phyloP scores from a whole-genome alignment of 352 stramenopile species.

The Pseudoperonospora humuli region DNA sequence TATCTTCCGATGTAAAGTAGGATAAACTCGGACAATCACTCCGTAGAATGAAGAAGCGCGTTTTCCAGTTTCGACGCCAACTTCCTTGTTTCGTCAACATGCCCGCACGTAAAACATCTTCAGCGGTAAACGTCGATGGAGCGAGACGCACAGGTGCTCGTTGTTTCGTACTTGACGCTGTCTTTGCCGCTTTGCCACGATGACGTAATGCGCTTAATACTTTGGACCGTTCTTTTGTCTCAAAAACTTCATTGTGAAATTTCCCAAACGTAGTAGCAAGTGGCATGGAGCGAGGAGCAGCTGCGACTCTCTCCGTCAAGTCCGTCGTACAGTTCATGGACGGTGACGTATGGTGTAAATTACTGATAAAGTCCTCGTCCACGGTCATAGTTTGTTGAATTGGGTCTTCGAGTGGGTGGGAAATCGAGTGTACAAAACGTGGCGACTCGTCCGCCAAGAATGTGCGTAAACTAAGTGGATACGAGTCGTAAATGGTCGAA shows the following conservation, averaged over 20 bases:
- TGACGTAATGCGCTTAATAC: slow-evolving; percentile 71
- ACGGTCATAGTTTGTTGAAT: slow-evolving; percentile 11
- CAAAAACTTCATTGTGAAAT: slow-evolving; percentile 67
- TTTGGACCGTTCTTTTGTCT: slow-evolving; percentile 70
- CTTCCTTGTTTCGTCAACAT: slow-evolving; percentile 73
- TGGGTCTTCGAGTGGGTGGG: slow-evolving; percentile 16
- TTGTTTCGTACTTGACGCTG: slow-evolving; percentile 11
- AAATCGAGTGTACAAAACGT: slow-evolving; percentile 25
- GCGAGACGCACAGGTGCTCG: slow-evolving; percentile 5
- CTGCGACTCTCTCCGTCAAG: slow-evolving; percentile 6
- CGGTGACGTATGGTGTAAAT: slow-evolving; percentile 22
- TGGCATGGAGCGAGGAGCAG: slow-evolving; percentile 11
- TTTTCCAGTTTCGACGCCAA: slow-evolving; percentile 84
- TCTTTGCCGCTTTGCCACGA: slow-evolving; percentile 35
- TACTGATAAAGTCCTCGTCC: slow-evolving; percentile 21
- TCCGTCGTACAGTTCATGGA: slow-evolving; percentile 18
- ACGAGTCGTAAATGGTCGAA: slow-evolving; percentile 61
- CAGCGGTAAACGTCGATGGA: slow-evolving; percentile 57
- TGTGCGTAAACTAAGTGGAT: slow-evolving; percentile 42
- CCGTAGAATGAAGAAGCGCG: slow-evolving; percentile 73
- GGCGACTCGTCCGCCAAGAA: slow-evolving; percentile 12
- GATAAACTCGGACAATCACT: slow-evolving; percentile 64
- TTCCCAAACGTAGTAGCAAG: slow-evolving; percentile 56
- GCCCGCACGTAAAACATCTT: slow-evolving; percentile 53
- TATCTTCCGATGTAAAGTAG: slow-evolving; percentile 81